Conservation (phyloP, 2,329 filamentous ascomycete species). For the Neocatenulostroma microsporum region DNA sequence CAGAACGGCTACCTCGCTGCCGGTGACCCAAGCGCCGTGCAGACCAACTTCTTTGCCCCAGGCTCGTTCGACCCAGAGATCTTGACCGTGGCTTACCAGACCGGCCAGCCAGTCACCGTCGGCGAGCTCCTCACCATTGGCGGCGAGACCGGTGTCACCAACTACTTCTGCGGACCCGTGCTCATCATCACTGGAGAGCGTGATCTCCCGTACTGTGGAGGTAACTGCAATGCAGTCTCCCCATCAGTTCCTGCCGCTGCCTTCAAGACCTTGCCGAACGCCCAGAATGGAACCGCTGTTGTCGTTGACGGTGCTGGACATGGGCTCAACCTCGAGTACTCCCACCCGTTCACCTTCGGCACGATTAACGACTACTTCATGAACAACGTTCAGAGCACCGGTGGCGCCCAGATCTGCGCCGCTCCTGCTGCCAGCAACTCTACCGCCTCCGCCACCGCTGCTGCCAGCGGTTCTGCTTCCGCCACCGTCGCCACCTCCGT, state of each 20-base stretch:
- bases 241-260: conserved; percentile 41
- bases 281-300: conserved; percentile 42
- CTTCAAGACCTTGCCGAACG: conserved; percentile 36
- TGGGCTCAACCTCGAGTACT: conserved; percentile 29
- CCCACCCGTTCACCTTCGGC: conserved; percentile 22
- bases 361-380: conserved; percentile 25
- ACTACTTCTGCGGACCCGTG: conserved; percentile 47
- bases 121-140: conserved; percentile 53
- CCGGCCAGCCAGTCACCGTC: conserved; percentile 49
- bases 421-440: conserved; percentile 1
- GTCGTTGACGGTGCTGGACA: conserved; percentile 45
- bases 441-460: not conserved
- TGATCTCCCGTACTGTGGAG: conserved; percentile 49
- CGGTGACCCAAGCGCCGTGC: conserved; percentile 41
- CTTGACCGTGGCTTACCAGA: conserved; percentile 39
- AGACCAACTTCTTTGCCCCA: conserved; percentile 44
- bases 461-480: not conserved
- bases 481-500: not conserved
- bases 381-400: too few species aligned
- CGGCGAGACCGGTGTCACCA: conserved; percentile 29
- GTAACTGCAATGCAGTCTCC: conserved; percentile 44
- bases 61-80: conserved; percentile 50
- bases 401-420: too few species aligned
- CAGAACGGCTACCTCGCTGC: conserved; percentile 50
- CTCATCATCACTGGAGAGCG: conserved; percentile 55